Base-by-base conservation (phyloP, 2,329 filamentous ascomycete species). In the Gremmenia infestans region DNA sequence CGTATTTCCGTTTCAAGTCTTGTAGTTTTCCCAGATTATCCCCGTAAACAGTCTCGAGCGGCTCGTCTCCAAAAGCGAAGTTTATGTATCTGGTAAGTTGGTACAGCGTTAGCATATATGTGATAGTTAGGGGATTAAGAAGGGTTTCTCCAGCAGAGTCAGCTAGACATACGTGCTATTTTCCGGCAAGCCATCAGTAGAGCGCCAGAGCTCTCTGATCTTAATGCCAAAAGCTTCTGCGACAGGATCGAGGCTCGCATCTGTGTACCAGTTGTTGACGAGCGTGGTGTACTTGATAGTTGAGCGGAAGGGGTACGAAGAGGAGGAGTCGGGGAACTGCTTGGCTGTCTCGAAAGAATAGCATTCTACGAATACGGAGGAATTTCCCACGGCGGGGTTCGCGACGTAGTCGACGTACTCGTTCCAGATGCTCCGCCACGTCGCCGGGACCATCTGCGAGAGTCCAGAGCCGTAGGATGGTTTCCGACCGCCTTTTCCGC, bases 61-160 rank as follows among this genome's bases (percentile, higher is more conserved):
- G 22, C 19, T 52, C 50, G 37, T 52, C 50, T 11, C 50, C 50
- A 36, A 46, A 46, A 5, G 50, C 50, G 32, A 52, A 52, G 23
- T 52, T 52, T 22, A 52, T 36, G 14, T 52, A 52, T 14, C 50
- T 52, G 23, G 36, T 15, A 37, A 2, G 8, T 15, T 2, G 5
- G 25, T 28, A 28, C 5, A 28, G 7, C 25, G 25, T 28, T 7
- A 28, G 23, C 9, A 48, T 28, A 15, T 28, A 1, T 17, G 15
- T 17, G 9, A 36, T 49, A 3, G 14, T 8, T 2, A 48, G 46
- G n/a, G 46, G 11, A 19, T n/a, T 17, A 7, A 35, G 25, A 19
- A 50, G 40, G 43, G 19, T 12, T 1, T 15, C n/a, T 40, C 12
- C 14, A 15, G n/a, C 19, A 19, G 19, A 19, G 19, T 19, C 2